These are phyloP conservation scores for Penicillium pulvis DNA, from an alignment of 495 filamentous ascomycete species.

Conservation along the genomic window DNA sequence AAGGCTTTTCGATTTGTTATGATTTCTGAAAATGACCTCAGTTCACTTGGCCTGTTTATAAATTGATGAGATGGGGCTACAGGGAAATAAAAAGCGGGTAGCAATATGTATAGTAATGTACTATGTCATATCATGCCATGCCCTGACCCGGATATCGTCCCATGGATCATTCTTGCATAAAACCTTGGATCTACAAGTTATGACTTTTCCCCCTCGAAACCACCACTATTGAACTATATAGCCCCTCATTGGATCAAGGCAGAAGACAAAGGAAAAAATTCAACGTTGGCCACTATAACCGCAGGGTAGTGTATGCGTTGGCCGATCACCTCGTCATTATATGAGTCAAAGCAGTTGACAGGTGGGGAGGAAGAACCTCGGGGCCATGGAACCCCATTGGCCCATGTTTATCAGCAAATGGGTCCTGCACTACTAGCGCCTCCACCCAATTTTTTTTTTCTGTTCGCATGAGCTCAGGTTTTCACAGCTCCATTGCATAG, in stretches of 20 bases:
- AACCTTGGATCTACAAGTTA: constrained; percentile 2
- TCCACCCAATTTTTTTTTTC: constrained; percentile 12
- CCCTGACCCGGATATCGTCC: neutral
- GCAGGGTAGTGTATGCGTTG: neutral
- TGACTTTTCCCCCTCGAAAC: neutral
- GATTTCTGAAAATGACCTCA: neutral
- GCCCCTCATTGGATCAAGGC: neutral
- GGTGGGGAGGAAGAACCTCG: constrained; percentile 13
- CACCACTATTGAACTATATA: neutral
- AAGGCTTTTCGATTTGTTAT: neutral
- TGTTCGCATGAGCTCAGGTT: constrained; percentile 2
- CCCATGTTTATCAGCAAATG: constrained; percentile 8
- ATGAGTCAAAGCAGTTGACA: constrained; percentile 20
- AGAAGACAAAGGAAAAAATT: too few species aligned
- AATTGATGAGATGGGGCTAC: neutral
- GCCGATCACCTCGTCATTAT: constrained; percentile 8
- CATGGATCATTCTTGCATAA: neutral
- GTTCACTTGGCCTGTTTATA: neutral
- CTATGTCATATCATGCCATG: constrained; percentile 9
- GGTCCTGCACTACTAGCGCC: constrained; percentile 12
- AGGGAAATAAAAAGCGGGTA: too few species aligned
- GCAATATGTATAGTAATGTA: neutral
- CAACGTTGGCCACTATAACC: too few species aligned
- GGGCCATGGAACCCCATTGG: constrained; percentile 8
- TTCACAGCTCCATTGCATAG: neutral